Percentiles rank a stretch among this genome's conserved stretches.
phyloP scores from a whole-genome alignment of 2,329 filamentous ascomycete genomes.

The Metarhizium guizhouense region DNA sequence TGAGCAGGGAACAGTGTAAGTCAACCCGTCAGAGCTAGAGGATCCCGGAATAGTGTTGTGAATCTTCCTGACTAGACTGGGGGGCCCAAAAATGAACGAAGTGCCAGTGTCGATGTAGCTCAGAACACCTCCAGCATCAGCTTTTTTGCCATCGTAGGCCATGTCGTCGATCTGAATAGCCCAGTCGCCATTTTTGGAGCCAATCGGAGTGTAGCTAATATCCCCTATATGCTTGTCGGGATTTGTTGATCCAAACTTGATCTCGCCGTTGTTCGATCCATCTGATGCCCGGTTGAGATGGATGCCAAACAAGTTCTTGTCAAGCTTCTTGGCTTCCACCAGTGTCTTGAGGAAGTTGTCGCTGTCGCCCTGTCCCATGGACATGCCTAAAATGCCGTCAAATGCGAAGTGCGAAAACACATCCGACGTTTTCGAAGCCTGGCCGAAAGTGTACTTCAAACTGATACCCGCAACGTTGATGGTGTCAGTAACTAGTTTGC shows the following conservation, averaged over 20 bases:
- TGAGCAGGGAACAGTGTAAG: slow-evolving; percentile 66
- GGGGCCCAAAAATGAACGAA: slow-evolving; percentile 66
- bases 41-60: slow-evolving; percentile 60
- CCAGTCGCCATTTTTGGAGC: slow-evolving; percentile 55
- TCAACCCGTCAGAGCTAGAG: slow-evolving; percentile 45
- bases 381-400: slow-evolving; percentile 78
- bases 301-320: slow-evolving; percentile 60
- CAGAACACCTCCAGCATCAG: slow-evolving; percentile 43
- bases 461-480: slow-evolving; percentile 58
- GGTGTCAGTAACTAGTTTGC: slow-evolving; percentile 56
- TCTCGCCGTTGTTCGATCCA: slow-evolving; percentile 60
- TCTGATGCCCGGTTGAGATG: slow-evolving; percentile 60
- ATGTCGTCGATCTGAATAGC: slow-evolving; percentile 61
- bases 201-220: slow-evolving; percentile 52
- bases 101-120: slow-evolving; percentile 82
- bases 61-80: slow-evolving; percentile 54
- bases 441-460: slow-evolving; percentile 59
- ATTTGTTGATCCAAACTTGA: slow-evolving; percentile 69
- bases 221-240: slow-evolving; percentile 56
- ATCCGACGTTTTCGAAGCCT: slow-evolving; percentile 60
- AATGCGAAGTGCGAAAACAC: slow-evolving; percentile 75
- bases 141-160: slow-evolving; percentile 49
- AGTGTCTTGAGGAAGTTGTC: slow-evolving; percentile 62
- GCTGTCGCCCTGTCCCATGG: slow-evolving; percentile 48
- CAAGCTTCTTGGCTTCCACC: slow-evolving; percentile 43